These are phyloP conservation scores for Pistacia atlantica DNA, from an alignment of 345 rosid species.

Conservation along the genomic window DNA sequence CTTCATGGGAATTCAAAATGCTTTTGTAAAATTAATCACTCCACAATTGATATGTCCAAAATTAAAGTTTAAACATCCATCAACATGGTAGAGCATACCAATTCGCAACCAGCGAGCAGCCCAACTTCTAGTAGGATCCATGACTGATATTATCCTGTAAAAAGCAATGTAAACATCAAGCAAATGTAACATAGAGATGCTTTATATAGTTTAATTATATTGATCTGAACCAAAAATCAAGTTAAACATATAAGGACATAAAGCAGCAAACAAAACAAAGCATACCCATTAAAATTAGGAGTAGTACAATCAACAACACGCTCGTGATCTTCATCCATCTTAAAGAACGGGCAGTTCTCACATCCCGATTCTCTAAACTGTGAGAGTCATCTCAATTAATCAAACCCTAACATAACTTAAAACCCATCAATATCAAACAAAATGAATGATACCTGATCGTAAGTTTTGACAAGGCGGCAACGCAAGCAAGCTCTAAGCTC, in stretches of 20 bases:
- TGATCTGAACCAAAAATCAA: neutral
- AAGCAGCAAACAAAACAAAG: neutral
- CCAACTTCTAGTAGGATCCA: slow-evolving; percentile 96
- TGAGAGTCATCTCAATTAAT: neutral
- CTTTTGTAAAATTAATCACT: neutral
- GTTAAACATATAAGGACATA: neutral
- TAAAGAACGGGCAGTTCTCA: slow-evolving; percentile 83
- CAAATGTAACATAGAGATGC: neutral
- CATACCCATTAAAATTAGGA: slow-evolving; percentile 80
- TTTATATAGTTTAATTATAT: neutral
- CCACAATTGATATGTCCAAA: too few relatives aligned
- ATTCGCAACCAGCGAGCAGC: slow-evolving; percentile 97
- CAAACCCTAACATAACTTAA: slow-evolving; percentile 5
- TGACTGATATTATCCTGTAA: slow-evolving; percentile 83
- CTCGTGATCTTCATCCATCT: slow-evolving; percentile 87
- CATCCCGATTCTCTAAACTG: slow-evolving; percentile 85
- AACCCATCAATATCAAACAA: neutral
- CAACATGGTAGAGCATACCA: slow-evolving; percentile 44
- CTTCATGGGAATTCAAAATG: neutral
- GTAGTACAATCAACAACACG: slow-evolving; percentile 86
- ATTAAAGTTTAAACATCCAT: too few relatives aligned
- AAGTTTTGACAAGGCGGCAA: slow-evolving; percentile 87
- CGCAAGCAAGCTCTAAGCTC: slow-evolving; percentile 89
- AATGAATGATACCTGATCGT: slow-evolving; percentile 59
- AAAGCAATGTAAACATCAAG: neutral